Evolutionary conservation across 2,329 filamentous ascomycete species (phyloP), one percentile per base, ranked within the genome.

Genomic region (Monilinia vaccinii-corymbosi): DNA sequence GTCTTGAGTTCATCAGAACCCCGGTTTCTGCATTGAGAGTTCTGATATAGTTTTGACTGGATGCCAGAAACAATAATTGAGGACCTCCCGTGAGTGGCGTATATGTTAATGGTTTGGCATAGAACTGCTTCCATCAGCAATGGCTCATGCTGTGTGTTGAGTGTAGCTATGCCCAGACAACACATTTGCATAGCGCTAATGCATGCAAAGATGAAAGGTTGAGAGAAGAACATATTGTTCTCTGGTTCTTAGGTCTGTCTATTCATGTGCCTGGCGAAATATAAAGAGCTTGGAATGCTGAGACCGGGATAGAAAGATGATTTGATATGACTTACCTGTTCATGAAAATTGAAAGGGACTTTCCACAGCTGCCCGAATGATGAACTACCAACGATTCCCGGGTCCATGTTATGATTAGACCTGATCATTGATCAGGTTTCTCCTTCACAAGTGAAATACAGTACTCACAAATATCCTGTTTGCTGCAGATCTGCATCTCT

Each of bases 321-420:
- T 23, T 13, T 1, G 6, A 18, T 14, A n/a, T n/a, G 13, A 31
- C 53, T 48, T n/a, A 56, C 53, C 21, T 56, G 53, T 36, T 61
- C 60, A n/a, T 59, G 40, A 14, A 25, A 21, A 45, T 46, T 38
- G 38, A 46, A 58, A 23, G 66, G 51, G 0, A 78, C 78, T 65
- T 74, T 77, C 73, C 81, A 85, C 9, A 84, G 71, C 61, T 81
- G 78, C 23, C 77, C 79, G 63, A 84, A 85, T 55, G 80, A 75
- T 3, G 77, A 70, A 59, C 79, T 81, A 45, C 74, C 77, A 2
- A 86, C 81, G 10, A 84, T 73, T 16, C 78, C 75, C 1, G 83
- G 83, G 66, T 85, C 81, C 78, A 86, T 81, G 70, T 85, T 85
- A 68, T 86, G 82, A 67, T 82, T 85, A 25, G 53, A 16, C 13